phyloP scores from a whole-genome alignment of 768 basidiomycete species.

The Antrodiella citrinella region DNA sequence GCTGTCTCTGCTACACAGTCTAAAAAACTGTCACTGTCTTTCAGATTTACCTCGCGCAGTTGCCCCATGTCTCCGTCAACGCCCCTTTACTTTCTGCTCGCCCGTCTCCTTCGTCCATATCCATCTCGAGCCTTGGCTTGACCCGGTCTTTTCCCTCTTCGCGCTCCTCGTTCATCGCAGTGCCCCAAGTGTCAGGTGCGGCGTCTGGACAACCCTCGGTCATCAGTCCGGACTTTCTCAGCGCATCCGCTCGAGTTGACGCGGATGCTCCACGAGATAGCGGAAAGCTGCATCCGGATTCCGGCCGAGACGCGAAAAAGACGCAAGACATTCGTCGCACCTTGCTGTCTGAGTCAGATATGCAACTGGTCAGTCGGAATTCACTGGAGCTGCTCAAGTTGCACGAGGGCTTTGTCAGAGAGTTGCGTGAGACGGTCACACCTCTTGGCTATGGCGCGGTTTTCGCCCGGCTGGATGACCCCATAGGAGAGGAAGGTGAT shows the following conservation, averaged over 20 bases:
- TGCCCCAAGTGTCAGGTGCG: constrained; percentile 7
- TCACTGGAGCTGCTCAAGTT: constrained; percentile 56
- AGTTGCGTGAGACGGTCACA: constrained; percentile 40
- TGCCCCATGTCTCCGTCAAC: constrained; percentile 25
- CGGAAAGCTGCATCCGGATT: background rate
- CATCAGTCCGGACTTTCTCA: background rate
- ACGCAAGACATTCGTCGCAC: constrained; percentile 12
- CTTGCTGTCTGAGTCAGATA: constrained; percentile 50
- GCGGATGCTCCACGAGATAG: background rate
- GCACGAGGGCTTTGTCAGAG: constrained; percentile 59
- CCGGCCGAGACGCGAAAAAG: constrained; percentile 3
- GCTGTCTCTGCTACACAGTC: too few relatives aligned
- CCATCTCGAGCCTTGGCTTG: constrained; percentile 12
- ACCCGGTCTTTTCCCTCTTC: constrained; percentile 13
- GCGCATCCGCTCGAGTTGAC: background rate
- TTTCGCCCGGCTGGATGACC: constrained; percentile 6
- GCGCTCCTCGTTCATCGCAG: constrained; percentile 13
- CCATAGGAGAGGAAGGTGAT: constrained; percentile 6
- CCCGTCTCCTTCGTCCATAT: constrained; percentile 14
- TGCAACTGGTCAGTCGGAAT: constrained; percentile 57
- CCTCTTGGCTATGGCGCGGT: constrained; percentile 38
- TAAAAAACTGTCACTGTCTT: too few relatives aligned
- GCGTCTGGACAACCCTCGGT: constrained; percentile 2
- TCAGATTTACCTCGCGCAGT: constrained; percentile 40
- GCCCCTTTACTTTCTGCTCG: constrained; percentile 23